These are phyloP conservation scores for Corylus avellana DNA, from an alignment of 306 rosid species.

Conservation along the genomic window DNA sequence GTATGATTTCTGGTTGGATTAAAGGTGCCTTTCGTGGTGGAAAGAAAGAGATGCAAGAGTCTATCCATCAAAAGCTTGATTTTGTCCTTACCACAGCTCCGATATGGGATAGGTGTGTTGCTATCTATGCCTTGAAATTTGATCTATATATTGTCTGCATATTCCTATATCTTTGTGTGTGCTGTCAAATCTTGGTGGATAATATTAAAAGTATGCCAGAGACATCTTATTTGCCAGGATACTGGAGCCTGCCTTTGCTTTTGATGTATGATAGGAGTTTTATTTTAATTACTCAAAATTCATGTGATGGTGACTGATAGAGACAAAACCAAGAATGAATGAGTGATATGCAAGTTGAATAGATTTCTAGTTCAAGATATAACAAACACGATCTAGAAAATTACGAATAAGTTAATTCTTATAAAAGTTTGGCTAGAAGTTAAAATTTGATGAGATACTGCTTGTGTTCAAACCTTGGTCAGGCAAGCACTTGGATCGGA, in stretches of 20 bases:
- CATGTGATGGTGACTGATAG: neutral
- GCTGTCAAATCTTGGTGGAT: neutral
- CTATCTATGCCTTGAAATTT: conserved; percentile 13
- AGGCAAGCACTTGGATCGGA: neutral
- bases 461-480: neutral
- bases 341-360: no score
- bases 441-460: neutral
- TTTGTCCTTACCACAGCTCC: conserved; percentile 80
- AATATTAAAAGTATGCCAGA: neutral
- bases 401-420: neutral
- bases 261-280: neutral
- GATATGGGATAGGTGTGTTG: conserved; percentile 90
- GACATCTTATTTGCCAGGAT: neutral
- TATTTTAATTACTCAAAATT: neutral
- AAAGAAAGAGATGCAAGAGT: conserved; percentile 70
- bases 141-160: neutral
- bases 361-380: no score
- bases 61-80: conserved; percentile 63
- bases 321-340: neutral
- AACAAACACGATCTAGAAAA: no score
- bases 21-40: conserved; percentile 63
- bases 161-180: neutral
- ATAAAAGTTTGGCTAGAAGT: neutral
- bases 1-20: conserved; percentile 66
- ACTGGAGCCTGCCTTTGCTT: neutral